Evolutionary conservation across 441 rosid species (phyloP), one percentile per base, ranked within the genome.

Genomic region (Populus hybrid): DNA sequence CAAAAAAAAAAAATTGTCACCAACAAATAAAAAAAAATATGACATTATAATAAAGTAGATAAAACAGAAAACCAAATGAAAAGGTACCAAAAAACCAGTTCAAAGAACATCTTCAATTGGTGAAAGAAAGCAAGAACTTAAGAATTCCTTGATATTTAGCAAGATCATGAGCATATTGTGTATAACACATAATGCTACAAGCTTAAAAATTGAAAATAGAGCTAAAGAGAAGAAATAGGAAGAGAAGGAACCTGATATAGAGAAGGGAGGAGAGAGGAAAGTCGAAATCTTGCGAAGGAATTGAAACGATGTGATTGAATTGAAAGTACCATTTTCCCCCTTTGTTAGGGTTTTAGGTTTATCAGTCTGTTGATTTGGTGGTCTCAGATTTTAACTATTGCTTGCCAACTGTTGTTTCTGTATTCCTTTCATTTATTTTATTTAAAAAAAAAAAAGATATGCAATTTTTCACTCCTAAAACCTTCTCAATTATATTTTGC

Each of bases 231-330:
- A 40, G 14, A 36, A 26, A 34, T 10, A 12, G 16, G 30, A 19
- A 14, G 30, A 46, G 61, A 30, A 14, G 67, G 57, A 9, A 82
- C 83, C 85, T 83, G 77, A 46, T 38, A 79, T 53, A 76, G 66
- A 46, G 38, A 28, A 30, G 71, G 69, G 59, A 66, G 72, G 72
- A 76, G 32, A 68, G 74, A 77, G 75, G 77, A 76, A 68, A 72
- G 34, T 69, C 81, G 77, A 77, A 77, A 72, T 38, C 75, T 67
- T 72, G 42, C 34, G 14, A 67, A 46, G 24, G 75, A 69, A 77
- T 59, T 73, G 67, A 84, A 74, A 68, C 72, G 77, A 70, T 79
- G 67, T 50, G 85, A 82, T 28, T 28, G 78, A 67, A 79, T 67
- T 28, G 69, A 73, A 6, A 53, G 65, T 6, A 32, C 28, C 72